Evolutionary conservation across 257 asterid genomes (phyloP), one percentile per base, ranked within the genome.

Genomic region (Ballota nigra): DNA sequence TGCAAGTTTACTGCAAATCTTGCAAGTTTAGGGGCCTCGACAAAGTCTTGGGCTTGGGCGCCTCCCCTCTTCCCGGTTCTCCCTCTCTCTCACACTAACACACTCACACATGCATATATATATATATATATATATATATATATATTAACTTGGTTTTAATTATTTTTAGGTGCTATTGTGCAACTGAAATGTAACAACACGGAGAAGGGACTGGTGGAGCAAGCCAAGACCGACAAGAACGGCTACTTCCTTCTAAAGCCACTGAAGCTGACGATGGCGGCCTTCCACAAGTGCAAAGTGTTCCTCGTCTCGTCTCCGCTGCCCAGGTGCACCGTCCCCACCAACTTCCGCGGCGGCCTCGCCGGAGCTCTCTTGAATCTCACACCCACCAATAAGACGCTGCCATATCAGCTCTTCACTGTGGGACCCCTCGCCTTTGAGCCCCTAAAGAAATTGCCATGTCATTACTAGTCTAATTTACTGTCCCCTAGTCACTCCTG

Each of bases 351-450:
- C 71, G 68, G 33, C 67, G 97, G 97, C 6, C 58, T 45, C 63
- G 40, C 0, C 66, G 97, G 97, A 6, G 96, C 97, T 1, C 16
- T 56, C 9, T 57, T 86, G 70, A 24, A 19, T 16, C 76, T 83
- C 5, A 31, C 68, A 1, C 29, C 47, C 0, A 56, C 4, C 74
- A 72, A 51, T 19, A 22, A 67, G 13, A 31, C 75, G 15, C 18
- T 45, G 53, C 70, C 80, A 0, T 80, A 79, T 16, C 71, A 36
- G 71, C 83, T 85, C 76, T 90, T 77, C 78, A 74, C 79, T 4
- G 96, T 90, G 0, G 96, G 89, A 0, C 97, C 97, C 28, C 85
- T 90, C 33, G 96, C 94, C n/a, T 90, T 74, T 61, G 90, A 86
- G 2, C 81, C 96, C 0, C 47, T 22, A 2, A 88, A 82, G 89